phyloP scores from a whole-genome alignment of 2,329 filamentous ascomycete species.

The Calonectria hawksworthii region DNA sequence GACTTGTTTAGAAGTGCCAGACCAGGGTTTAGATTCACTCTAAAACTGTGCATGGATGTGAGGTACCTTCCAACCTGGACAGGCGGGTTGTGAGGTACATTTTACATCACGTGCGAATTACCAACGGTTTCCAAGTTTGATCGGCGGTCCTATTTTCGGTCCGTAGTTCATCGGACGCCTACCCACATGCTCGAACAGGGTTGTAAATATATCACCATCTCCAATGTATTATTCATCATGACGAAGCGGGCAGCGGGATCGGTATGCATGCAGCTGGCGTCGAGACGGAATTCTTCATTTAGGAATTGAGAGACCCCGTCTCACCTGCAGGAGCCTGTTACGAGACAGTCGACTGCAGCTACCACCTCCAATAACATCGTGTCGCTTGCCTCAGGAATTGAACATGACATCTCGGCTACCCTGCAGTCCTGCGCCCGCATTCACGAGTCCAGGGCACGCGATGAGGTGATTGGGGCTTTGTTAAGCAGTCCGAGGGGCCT shows the following conservation, averaged over 20 bases:
- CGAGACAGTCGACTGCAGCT: neutral
- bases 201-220: neutral
- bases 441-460: conserved; percentile 21
- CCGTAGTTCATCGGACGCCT: neutral
- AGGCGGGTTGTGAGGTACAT: neutral
- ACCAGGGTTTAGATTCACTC: conserved; percentile 7
- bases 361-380: conserved; percentile 2
- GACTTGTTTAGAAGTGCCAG: neutral
- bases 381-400: neutral
- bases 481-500: neutral
- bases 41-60: conserved; percentile 6
- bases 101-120: conserved; percentile 1
- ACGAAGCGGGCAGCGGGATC: neutral
- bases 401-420: conserved; percentile 1
- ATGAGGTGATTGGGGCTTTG: conserved; percentile 22
- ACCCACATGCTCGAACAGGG: neutral
- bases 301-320: conserved; percentile 15
- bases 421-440: conserved; percentile 9
- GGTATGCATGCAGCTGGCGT: conserved; percentile 4
- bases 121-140: conserved; percentile 6
- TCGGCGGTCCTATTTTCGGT: neutral
- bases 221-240: neutral
- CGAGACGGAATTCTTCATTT: conserved; percentile 15
- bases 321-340: conserved; percentile 21
- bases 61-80: neutral